phyloP scores from a whole-genome alignment of 352 stramenopile genomes.

The Globisporangium abappressorium region DNA sequence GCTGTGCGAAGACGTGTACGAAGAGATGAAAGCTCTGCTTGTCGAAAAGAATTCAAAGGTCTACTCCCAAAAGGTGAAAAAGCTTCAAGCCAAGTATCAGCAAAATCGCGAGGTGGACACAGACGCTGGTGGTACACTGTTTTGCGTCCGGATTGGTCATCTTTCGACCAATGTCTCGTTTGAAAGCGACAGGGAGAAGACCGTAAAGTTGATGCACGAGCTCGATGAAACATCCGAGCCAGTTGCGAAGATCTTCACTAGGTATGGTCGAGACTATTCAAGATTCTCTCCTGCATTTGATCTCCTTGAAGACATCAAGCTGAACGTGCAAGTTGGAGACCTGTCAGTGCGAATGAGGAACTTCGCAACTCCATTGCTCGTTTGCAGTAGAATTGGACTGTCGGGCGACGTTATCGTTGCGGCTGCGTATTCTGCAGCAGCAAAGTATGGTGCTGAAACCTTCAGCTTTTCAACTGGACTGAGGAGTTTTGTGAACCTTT shows the following conservation, averaged over 20 bases:
- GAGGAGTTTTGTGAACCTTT: constrained; percentile 44
- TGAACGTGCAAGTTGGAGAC: constrained; percentile 31
- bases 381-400: constrained; percentile 31
- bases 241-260: constrained; percentile 27
- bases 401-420: constrained; percentile 35
- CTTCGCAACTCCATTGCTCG: constrained; percentile 47
- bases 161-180: constrained; percentile 38
- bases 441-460: background rate
- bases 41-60: constrained; percentile 56
- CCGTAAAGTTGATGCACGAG: constrained; percentile 27
- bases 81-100: constrained; percentile 19
- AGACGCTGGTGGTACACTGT: constrained; percentile 20
- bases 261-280: constrained; percentile 15
- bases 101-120: constrained; percentile 11
- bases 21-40: constrained; percentile 49
- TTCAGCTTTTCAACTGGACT: constrained; percentile 30
- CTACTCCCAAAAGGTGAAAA: constrained; percentile 60
- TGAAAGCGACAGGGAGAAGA: constrained; percentile 28
- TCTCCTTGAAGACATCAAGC: constrained; percentile 27
- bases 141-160: constrained; percentile 30
- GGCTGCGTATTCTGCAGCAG: constrained; percentile 18
- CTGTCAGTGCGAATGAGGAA: constrained; percentile 39
- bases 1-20: constrained; percentile 27
- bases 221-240: constrained; percentile 47
- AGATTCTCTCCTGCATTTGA: constrained; percentile 29